Evolutionary conservation across 2,329 filamentous ascomycete species (phyloP).

Genomic region (Davidsoniella virescens): DNA sequence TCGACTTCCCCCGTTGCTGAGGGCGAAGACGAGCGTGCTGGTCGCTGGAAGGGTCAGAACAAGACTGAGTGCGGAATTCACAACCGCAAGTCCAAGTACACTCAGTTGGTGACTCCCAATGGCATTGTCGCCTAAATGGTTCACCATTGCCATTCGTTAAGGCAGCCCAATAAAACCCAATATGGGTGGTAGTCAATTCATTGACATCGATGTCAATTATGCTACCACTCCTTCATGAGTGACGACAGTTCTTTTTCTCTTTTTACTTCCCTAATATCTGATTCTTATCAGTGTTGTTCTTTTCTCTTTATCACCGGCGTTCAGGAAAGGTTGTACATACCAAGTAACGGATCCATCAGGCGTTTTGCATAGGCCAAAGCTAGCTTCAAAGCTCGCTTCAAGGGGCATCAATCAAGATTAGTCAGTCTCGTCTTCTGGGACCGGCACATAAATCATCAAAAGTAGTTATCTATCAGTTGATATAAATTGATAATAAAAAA

Average conservation of each 20-base stretch:
- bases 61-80: slow-evolving; percentile 99
- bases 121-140: neutral
- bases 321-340: neutral
- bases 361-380: neutral
- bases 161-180: neutral
- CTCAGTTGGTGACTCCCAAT: slow-evolving; percentile 36
- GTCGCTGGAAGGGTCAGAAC: slow-evolving; percentile 86
- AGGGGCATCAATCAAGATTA: too few relatives aligned
- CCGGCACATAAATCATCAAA: too few relatives aligned
- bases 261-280: neutral
- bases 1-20: slow-evolving; percentile 80
- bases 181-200: neutral
- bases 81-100: slow-evolving; percentile 90
- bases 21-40: slow-evolving; percentile 87
- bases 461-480: too few relatives aligned
- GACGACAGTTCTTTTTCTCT: neutral
- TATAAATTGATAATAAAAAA: too few relatives aligned
- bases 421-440: too few relatives aligned
- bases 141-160: neutral
- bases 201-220: too few relatives aligned
- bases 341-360: neutral
- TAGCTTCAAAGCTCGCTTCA: too few relatives aligned
- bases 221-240: neutral
- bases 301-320: slow-evolving; percentile 18
- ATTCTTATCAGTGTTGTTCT: neutral